These are phyloP conservation scores for Fraxinus greggii DNA, from an alignment of 305 asterid genomes.

Conservation along the genomic window DNA sequence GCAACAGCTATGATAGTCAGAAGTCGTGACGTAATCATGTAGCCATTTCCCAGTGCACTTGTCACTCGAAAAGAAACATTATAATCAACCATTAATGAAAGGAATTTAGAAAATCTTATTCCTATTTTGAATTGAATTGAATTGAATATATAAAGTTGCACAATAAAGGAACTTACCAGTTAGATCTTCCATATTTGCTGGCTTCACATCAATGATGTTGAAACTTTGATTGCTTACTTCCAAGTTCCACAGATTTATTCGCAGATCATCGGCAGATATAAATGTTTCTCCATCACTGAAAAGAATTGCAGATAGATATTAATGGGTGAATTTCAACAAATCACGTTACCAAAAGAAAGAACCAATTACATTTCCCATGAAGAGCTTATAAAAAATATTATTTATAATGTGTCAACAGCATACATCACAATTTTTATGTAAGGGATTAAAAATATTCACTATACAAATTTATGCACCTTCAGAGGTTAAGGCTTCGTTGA, in stretches of 20 bases:
- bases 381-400: slow-evolving; percentile 8
- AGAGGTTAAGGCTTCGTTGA: slow-evolving; percentile 9
- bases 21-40: slow-evolving; percentile 2
- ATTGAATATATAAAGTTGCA: background rate
- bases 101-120: background rate
- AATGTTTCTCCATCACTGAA: slow-evolving; percentile 95
- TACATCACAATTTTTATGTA: slow-evolving; percentile 8
- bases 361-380: slow-evolving; percentile 13
- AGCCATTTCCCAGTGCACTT: background rate
- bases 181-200: slow-evolving; percentile 95
- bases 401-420: slow-evolving; percentile 23
- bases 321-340: slow-evolving; percentile 5
- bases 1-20: slow-evolving; percentile 13
- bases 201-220: slow-evolving; percentile 97
- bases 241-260: slow-evolving; percentile 98
- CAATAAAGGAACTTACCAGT: slow-evolving; percentile 54
- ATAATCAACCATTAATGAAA: slow-evolving; percentile 9
- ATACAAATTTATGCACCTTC: slow-evolving; percentile 1
- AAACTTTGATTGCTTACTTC: slow-evolving; percentile 97
- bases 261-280: slow-evolving; percentile 97
- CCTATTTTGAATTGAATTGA: background rate
- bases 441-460: background rate
- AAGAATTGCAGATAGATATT: slow-evolving; percentile 25
- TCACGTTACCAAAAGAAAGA: slow-evolving; percentile 16
- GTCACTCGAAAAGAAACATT: background rate